These are phyloP conservation scores for Acidiella bohemica DNA, from an alignment of 495 filamentous ascomycete genomes.

Conservation along the genomic window DNA sequence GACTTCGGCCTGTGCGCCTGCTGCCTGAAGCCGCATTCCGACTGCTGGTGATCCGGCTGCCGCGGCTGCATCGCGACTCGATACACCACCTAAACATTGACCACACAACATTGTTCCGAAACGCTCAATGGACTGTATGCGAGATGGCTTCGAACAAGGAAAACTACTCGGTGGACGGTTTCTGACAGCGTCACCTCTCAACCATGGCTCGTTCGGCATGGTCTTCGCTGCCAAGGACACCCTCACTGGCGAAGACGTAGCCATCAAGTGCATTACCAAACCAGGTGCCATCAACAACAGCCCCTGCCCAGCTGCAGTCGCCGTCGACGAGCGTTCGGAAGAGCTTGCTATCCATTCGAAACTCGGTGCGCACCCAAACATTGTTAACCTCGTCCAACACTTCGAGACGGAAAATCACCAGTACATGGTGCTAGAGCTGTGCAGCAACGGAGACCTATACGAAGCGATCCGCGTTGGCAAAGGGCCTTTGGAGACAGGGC, in stretches of 20 bases:
- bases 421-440: slow-evolving; percentile 92
- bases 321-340: slow-evolving; percentile 72
- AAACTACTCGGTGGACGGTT: slow-evolving; percentile 48
- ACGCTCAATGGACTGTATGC: slow-evolving; percentile 31
- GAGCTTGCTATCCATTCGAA: slow-evolving; percentile 70
- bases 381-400: slow-evolving; percentile 81
- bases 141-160: slow-evolving; percentile 29
- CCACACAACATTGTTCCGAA: neutral
- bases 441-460: slow-evolving; percentile 91
- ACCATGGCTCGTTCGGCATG: slow-evolving; percentile 97
- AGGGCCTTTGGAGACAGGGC: slow-evolving; percentile 85
- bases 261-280: slow-evolving; percentile 90
- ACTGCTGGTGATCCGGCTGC: too few relatives aligned
- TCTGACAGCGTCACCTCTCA: slow-evolving; percentile 80
- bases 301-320: slow-evolving; percentile 37
- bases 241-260: slow-evolving; percentile 61
- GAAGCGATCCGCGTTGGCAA: slow-evolving; percentile 83
- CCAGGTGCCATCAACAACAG: slow-evolving; percentile 36
- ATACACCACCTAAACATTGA: too few relatives aligned
- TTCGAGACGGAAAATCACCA: slow-evolving; percentile 84
- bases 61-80: too few relatives aligned
- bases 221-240: slow-evolving; percentile 83
- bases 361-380: slow-evolving; percentile 70
- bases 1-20: neutral
- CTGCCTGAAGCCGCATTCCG: too few relatives aligned